Conservation (phyloP, 768 basidiomycete genomes). For the Trametes sanguinea region DNA sequence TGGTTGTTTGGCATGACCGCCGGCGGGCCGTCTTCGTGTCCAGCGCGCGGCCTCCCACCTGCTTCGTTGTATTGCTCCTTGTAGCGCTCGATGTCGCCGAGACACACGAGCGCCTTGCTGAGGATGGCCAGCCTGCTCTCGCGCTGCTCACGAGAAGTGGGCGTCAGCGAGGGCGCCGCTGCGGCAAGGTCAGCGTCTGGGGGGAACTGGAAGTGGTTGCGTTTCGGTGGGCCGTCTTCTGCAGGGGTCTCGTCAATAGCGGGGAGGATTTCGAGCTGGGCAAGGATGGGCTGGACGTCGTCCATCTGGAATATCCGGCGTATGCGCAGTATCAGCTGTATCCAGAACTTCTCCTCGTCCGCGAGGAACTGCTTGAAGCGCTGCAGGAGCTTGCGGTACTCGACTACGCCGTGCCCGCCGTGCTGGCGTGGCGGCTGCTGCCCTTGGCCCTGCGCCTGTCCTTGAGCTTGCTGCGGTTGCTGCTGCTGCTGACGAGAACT, state of each 20-base stretch:
- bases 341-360: constrained; percentile 93
- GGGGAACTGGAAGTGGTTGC: constrained; percentile 68
- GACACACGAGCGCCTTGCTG: constrained; percentile 86
- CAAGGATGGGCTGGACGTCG: constrained; percentile 60
- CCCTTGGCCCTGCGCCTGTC: constrained; percentile 38
- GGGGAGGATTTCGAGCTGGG: constrained; percentile 52
- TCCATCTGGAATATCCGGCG: constrained; percentile 71
- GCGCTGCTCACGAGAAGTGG: constrained; percentile 52
- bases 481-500: constrained; percentile 37
- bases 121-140: constrained; percentile 71
- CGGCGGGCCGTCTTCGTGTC: constrained; percentile 61
- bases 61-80: constrained; percentile 85
- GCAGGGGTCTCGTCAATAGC: constrained; percentile 28
- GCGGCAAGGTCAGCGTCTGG: constrained; percentile 44
- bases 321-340: constrained; percentile 72
- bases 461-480: constrained; percentile 34
- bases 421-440: constrained; percentile 39
- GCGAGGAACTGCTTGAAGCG: constrained; percentile 89
- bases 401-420: constrained; percentile 63
- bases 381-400: constrained; percentile 82
- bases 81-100: constrained; percentile 95
- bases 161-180: constrained; percentile 32
- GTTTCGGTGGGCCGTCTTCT: constrained; percentile 37
- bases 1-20: constrained; percentile 32
- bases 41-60: constrained; percentile 62